Conservation (phyloP, 2,329 filamentous ascomycete species). For the Scedosporium minutisporum region DNA sequence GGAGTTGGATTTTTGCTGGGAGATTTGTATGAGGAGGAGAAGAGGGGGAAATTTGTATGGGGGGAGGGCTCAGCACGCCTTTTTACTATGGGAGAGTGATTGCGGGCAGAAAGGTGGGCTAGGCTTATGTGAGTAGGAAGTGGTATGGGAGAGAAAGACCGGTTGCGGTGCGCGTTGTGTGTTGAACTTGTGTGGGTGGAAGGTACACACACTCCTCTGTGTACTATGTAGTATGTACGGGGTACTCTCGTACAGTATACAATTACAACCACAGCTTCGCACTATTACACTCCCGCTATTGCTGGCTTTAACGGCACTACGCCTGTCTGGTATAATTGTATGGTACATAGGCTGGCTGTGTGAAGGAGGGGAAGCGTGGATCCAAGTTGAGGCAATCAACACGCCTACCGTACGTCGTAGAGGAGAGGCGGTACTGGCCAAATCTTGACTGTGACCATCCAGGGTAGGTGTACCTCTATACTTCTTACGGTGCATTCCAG, state of each 20-base stretch:
- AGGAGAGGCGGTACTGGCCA: not conserved
- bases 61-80: conserved; percentile 44
- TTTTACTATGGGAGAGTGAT: conserved; percentile 59
- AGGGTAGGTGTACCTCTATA: not conserved
- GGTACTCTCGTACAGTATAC: not conserved
- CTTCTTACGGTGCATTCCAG: not conserved
- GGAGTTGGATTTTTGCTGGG: conserved; percentile 42
- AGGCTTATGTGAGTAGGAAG: conserved; percentile 6
- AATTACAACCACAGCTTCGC: not conserved
- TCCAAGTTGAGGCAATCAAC: not conserved
- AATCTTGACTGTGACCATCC: not conserved
- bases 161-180: not conserved
- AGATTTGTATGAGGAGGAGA: conserved; percentile 53
- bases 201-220: not conserved
- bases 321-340: not conserved
- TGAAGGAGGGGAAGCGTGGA: not conserved
- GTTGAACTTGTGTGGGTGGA: conserved; percentile 1
- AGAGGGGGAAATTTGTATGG: conserved; percentile 47
- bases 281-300: not conserved
- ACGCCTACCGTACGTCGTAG: not conserved
- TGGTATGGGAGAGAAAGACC: not conserved
- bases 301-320: not conserved
- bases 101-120: conserved; percentile 32
- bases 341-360: not conserved
- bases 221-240: conserved; percentile 1